Conservation (phyloP, 495 filamentous ascomycete species). For the Trypethelium eluteriae region DNA sequence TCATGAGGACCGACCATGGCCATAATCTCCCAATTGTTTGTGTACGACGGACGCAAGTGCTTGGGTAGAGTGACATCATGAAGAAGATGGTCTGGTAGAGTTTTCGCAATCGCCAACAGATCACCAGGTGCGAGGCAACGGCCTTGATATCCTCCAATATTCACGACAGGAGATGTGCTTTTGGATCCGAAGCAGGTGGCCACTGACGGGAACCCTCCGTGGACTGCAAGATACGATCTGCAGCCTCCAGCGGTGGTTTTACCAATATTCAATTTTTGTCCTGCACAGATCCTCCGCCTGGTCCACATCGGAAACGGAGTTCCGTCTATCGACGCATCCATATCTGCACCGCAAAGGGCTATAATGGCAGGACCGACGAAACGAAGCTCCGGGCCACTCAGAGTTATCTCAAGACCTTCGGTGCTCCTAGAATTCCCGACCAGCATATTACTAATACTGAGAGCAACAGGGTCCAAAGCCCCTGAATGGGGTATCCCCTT, state of each 20-base stretch:
- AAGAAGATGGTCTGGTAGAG: constrained; percentile 27
- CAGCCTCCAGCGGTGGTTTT: constrained; percentile 46
- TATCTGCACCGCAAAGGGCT: constrained; percentile 48
- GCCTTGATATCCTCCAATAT: constrained; percentile 54
- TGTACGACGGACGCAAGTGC: constrained; percentile 40
- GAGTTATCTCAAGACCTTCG: constrained; percentile 53
- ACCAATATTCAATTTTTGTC: constrained; percentile 50
- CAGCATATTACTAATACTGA: constrained; percentile 50
- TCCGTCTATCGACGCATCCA: constrained; percentile 44
- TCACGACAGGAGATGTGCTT: constrained; percentile 48
- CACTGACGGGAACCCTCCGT: constrained; percentile 50
- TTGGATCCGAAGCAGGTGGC: constrained; percentile 53
- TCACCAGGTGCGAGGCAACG: constrained; percentile 48
- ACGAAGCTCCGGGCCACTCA: constrained; percentile 50
- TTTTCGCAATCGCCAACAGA: constrained; percentile 37
- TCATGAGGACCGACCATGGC: constrained; percentile 53
- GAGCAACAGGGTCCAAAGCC: constrained; percentile 51
- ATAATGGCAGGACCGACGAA: constrained; percentile 46
- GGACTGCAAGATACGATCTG: constrained; percentile 51
- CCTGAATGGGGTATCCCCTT: constrained; percentile 46
- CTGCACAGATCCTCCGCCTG: constrained; percentile 41
- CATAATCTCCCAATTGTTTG: constrained; percentile 43
- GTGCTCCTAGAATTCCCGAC: constrained; percentile 47
- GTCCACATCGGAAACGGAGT: constrained; percentile 48
- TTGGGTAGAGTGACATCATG: constrained; percentile 34